A percentile compares a stretch with the other conserved stretches of the same genome.
phyloP scores from a whole-genome alignment of 768 basidiomycete species.

The Tylopilus plumbeoviolaceoides region DNA sequence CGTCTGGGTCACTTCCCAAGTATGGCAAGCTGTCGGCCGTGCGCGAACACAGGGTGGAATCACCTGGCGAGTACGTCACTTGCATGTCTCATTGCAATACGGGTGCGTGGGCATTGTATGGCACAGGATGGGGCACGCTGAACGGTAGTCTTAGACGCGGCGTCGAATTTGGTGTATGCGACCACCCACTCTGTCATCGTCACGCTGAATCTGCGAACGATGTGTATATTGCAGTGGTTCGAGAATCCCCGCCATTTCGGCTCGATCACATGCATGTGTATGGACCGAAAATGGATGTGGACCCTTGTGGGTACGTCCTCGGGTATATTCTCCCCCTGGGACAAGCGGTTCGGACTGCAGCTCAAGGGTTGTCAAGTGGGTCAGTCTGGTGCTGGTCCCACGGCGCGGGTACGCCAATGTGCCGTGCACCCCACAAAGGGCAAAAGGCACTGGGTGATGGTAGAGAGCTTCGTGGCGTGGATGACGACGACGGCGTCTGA shows the following conservation, averaged over 20 bases:
- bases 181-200: slow-evolving; percentile 78
- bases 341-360: slow-evolving; percentile 87
- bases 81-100: slow-evolving; percentile 79
- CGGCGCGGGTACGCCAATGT: slow-evolving; percentile 66
- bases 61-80: slow-evolving; percentile 75
- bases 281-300: slow-evolving; percentile 86
- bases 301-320: slow-evolving; percentile 82
- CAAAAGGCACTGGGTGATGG: slow-evolving; percentile 86
- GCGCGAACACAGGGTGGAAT: slow-evolving; percentile 75
- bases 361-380: slow-evolving; percentile 86
- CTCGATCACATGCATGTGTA: slow-evolving; percentile 78
- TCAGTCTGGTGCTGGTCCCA: slow-evolving; percentile 45
- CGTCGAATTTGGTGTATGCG: slow-evolving; percentile 81
- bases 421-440: slow-evolving; percentile 84
- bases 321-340: slow-evolving; percentile 89
- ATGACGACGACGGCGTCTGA: slow-evolving; percentile 42
- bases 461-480: slow-evolving; percentile 74
- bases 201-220: slow-evolving; percentile 79
- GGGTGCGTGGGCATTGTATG: slow-evolving; percentile 39
- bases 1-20: slow-evolving; percentile 70
- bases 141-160: slow-evolving; percentile 44
- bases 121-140: background rate
- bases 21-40: slow-evolving; percentile 77
- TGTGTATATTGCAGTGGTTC: slow-evolving; percentile 72
- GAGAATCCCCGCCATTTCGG: slow-evolving; percentile 85